Conservation (phyloP, 768 basidiomycete species). For the Neoboletus subvelutipes region DNA sequence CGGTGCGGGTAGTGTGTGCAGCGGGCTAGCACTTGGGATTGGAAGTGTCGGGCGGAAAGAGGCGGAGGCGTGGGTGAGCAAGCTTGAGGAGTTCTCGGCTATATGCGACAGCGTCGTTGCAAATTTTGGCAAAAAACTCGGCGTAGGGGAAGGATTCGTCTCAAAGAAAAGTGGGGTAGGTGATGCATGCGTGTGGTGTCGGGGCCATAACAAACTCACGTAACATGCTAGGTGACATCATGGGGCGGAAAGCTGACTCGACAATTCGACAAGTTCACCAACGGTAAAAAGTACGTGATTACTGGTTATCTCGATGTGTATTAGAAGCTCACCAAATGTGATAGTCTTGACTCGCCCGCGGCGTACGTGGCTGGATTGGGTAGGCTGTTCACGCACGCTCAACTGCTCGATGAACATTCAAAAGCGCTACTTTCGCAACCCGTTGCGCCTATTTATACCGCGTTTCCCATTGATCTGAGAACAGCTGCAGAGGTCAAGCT, state of each 20-base stretch:
- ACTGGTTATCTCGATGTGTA: constrained; percentile 4
- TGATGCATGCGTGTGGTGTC: constrained; percentile 5
- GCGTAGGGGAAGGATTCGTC: constrained; percentile 85
- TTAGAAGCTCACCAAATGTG: constrained; percentile 14
- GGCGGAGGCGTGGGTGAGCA: constrained; percentile 73
- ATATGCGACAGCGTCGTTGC: constrained; percentile 79
- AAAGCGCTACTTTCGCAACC: constrained; percentile 67
- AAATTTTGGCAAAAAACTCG: constrained; percentile 84
- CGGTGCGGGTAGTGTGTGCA: constrained; percentile 76
- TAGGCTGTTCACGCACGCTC: constrained; percentile 69
- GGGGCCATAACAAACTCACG: constrained; percentile 10
- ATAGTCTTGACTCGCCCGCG: constrained; percentile 84
- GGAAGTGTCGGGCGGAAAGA: constrained; percentile 75
- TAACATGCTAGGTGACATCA: constrained; percentile 44
- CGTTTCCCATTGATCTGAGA: constrained; percentile 65
- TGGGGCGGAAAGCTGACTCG: constrained; percentile 76
- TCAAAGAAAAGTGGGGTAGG: constrained; percentile 71
- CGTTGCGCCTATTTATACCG: constrained; percentile 68
- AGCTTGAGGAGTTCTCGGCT: constrained; percentile 76
- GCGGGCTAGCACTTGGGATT: constrained; percentile 70
- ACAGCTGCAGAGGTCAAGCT: constrained; percentile 68
- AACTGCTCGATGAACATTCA: constrained; percentile 86
- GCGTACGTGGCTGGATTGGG: constrained; percentile 77
- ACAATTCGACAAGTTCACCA: constrained; percentile 80
- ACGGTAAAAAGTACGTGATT: constrained; percentile 77